phyloP scores from a whole-genome alignment of 805 yeast species.

The Sugiyamaella mastotermitis region DNA sequence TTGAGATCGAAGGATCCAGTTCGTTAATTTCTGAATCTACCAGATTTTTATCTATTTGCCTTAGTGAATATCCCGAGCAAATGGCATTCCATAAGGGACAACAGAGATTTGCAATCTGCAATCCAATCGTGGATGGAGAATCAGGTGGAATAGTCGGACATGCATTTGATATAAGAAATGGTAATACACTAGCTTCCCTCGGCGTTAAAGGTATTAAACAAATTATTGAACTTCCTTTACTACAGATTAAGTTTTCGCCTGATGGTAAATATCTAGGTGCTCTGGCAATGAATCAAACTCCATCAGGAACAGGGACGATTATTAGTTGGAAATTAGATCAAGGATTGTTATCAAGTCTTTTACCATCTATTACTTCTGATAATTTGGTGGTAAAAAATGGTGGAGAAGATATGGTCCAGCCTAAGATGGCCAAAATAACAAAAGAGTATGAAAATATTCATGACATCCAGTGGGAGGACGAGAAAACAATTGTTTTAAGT shows the following conservation, averaged over 20 bases:
- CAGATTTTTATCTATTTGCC: conserved; percentile 15
- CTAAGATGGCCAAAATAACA: too few species aligned
- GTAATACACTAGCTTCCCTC: conserved; percentile 15
- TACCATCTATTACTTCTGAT: too few species aligned
- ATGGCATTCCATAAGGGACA: conserved; percentile 21
- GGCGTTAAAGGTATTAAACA: conserved; percentile 4
- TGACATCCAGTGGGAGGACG: too few species aligned
- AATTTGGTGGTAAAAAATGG: too few species aligned
- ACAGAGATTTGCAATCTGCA: conserved; percentile 19
- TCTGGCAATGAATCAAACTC: too few species aligned
- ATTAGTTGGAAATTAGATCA: too few species aligned
- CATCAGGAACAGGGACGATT: too few species aligned
- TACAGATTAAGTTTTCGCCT: conserved; percentile 14
- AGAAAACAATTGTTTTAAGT: too few species aligned
- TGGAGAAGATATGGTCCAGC: too few species aligned
- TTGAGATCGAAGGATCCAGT: conserved; percentile 10
- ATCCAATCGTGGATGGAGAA: conserved; percentile 1
- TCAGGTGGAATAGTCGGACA: conserved; percentile 11
- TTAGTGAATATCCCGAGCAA: conserved; percentile 15
- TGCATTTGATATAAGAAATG: conserved; percentile 20
- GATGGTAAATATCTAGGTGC: conserved; percentile 16
- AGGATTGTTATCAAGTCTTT: too few species aligned
- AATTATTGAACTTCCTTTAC: too few species aligned
- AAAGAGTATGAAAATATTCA: too few species aligned
- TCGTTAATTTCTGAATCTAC: conserved; percentile 20